Base-by-base conservation (phyloP, 139 green algal species). In the Klebsormidium nitens region DNA sequence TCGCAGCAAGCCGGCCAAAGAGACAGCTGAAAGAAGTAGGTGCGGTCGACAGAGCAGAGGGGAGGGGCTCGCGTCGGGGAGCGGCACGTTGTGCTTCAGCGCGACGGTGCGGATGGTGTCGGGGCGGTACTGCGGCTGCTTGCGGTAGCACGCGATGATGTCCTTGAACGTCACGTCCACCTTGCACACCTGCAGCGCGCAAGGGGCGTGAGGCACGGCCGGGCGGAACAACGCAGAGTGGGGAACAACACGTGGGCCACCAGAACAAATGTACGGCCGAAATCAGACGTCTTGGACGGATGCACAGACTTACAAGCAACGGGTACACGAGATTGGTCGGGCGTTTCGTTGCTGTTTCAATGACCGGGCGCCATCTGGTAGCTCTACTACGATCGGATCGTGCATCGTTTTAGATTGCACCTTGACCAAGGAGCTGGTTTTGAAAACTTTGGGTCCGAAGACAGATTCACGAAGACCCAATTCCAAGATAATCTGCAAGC, bases 71-170 rank as follows among this genome's bases (percentile, higher is more conserved):
- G 46, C 46, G 23, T 31, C 23, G 23, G 23, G 23, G 23, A 23
- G 76, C 0, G 77, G 77, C 34, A 80, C 79, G 23, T 63, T 76
- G 32, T 85, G 83, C 49, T 82, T 46, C 17, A 96, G 72, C 17
- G 85, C 67, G 1, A 96, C 90, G 0, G 59, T 84, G 59, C 90
- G 85, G 69, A 93, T 96, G 0, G 90, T 79, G 6, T 87, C 59
- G 38, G 85, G 83, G 5, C 74, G 74, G 17, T 79, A 78, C 47
- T 92, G 89, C 8, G 86, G 83, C 83, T 91, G 84, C 28, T 82
- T 80, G 8, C 81, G 70, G 79, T 96, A 96, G 40, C 92, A 85
- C 1, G 71, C 50, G 19, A 96, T 87, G 75, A 96, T 95, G 58
- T 94, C 84, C 29, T 84, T 84, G 81, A 96, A 96, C 5, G 78